Evolutionary conservation across 495 filamentous ascomycete genomes (phyloP).

Genomic region (Hyaloscypha variabilis): DNA sequence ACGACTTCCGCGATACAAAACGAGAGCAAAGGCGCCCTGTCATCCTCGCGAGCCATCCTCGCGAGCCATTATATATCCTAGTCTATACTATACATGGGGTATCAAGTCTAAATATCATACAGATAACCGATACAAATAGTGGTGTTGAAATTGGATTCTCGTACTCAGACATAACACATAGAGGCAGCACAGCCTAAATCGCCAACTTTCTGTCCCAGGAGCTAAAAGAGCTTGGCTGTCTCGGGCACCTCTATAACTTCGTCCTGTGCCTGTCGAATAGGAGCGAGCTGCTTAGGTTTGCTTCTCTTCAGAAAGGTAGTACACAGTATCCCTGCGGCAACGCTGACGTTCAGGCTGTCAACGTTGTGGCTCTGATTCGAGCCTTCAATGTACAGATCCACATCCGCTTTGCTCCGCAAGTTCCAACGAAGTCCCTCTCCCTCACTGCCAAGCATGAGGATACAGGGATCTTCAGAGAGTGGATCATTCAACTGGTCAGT

Average conservation of each 20-base stretch:
- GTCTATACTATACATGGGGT: slow-evolving; percentile 3
- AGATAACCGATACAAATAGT: not conserved
- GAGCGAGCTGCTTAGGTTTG: not conserved
- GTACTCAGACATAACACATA: not conserved
- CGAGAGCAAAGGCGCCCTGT: not conserved
- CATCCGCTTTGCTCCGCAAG: slow-evolving; percentile 65
- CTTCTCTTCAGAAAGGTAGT: slow-evolving; percentile 55
- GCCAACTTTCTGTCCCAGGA: not conserved
- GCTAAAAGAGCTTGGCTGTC: not conserved
- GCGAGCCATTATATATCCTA: not conserved
- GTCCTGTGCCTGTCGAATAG: not conserved
- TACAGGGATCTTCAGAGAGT: slow-evolving; percentile 61
- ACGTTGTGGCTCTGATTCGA: slow-evolving; percentile 44
- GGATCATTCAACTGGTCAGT: slow-evolving; percentile 45
- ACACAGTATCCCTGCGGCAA: slow-evolving; percentile 78
- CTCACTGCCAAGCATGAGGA: slow-evolving; percentile 84
- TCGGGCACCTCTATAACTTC: not conserved
- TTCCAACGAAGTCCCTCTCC: slow-evolving; percentile 68
- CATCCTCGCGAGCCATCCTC: not conserved
- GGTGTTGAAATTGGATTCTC: not conserved
- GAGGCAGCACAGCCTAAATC: not conserved
- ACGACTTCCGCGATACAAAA: not conserved
- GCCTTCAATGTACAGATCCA: slow-evolving; percentile 54
- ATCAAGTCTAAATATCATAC: slow-evolving; percentile 20
- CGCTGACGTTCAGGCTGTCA: slow-evolving; percentile 88